Evolutionary conservation across 805 yeast species (phyloP), one percentile per base, ranked within the genome.

Genomic region (Sporopachydermia quercuum): DNA sequence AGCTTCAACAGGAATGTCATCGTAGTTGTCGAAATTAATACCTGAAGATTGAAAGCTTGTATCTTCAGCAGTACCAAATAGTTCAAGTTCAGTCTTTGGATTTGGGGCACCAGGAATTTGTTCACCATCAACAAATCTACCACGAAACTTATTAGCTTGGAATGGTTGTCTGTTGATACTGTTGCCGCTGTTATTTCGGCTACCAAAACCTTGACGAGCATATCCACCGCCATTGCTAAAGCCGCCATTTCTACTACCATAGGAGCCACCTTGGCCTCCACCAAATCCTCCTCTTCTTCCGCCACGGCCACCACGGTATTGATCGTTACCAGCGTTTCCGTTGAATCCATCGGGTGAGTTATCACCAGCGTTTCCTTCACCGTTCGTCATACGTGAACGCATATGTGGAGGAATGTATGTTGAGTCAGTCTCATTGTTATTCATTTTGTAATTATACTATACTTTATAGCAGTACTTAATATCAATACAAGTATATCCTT

Each of bases 1-100:
- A 38, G 96, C 99, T 65, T 91, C 97, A 47, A 91, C 96, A 45
- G 98, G 98, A 48, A 91, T 91, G 44, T 93, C 97, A 60, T 91
- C 99, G 63, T 91, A 91, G 70, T 84, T 86, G 63, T 93, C 99
- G 56, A 91, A 91, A 68, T 91, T 91, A 65, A 91, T 91, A 71
- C 99, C 99, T 33, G 95, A 81, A 40, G 93, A 77, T 68, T 83
- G 96, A 67, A 78, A 76, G 34, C 58, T 54, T 19, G 65, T 57
- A 53, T 78, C 94, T 40, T 78, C 84, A 40, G 70, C 70, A 38
- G 71, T 66, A 54, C 99, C 98, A 52, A 82, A 93, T 46, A 91
- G 68, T 54, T 84, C 86, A 42, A 68, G 51, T 66, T 91, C 98
- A 49, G 78, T 53, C 43, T 67, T 66, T 52, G 72, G 74, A 61